A percentile compares a stretch with the other conserved stretches of the same genome.
Conservation (phyloP, 2,329 filamentous ascomycete species). For the Penicillium janthinellum region DNA sequence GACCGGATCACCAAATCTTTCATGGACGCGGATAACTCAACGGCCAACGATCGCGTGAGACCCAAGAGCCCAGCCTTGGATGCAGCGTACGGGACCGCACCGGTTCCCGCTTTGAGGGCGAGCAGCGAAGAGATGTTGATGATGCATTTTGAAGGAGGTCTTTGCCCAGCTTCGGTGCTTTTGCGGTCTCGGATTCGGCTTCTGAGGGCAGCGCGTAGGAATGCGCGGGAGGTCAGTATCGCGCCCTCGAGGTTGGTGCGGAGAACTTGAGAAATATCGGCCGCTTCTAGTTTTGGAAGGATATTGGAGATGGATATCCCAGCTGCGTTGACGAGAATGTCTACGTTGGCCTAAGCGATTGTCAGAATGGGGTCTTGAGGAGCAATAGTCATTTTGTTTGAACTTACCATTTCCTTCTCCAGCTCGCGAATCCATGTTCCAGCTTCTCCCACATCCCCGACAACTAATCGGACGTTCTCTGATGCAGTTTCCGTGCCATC, state of each 20-base stretch:
- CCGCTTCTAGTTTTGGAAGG: constrained; percentile 57
- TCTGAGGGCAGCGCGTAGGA: constrained; percentile 40
- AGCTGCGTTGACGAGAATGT: constrained; percentile 77
- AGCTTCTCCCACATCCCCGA: constrained; percentile 42
- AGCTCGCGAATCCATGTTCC: constrained; percentile 39
- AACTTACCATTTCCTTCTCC: constrained; percentile 42
- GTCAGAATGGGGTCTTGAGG: background rate
- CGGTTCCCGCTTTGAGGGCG: constrained; percentile 67
- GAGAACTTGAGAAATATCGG: constrained; percentile 60
- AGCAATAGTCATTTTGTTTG: background rate
- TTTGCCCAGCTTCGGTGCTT: constrained; percentile 50
- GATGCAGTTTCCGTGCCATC: constrained; percentile 10
- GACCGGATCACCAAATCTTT: constrained; percentile 69
- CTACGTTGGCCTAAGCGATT: constrained; percentile 39
- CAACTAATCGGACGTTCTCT: constrained; percentile 31
- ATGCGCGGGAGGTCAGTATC: constrained; percentile 42
- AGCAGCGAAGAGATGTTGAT: constrained; percentile 81
- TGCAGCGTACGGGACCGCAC: constrained; percentile 73
- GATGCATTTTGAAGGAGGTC: constrained; percentile 65
- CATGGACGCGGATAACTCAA: constrained; percentile 49
- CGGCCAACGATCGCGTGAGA: constrained; percentile 43
- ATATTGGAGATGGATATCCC: constrained; percentile 69
- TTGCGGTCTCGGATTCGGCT: constrained; percentile 30
- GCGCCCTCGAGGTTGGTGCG: constrained; percentile 66
- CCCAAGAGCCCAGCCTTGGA: constrained; percentile 79